Conservation (phyloP, 1,284 basidiomycete genomes). For the Ustilago trichophora region DNA sequence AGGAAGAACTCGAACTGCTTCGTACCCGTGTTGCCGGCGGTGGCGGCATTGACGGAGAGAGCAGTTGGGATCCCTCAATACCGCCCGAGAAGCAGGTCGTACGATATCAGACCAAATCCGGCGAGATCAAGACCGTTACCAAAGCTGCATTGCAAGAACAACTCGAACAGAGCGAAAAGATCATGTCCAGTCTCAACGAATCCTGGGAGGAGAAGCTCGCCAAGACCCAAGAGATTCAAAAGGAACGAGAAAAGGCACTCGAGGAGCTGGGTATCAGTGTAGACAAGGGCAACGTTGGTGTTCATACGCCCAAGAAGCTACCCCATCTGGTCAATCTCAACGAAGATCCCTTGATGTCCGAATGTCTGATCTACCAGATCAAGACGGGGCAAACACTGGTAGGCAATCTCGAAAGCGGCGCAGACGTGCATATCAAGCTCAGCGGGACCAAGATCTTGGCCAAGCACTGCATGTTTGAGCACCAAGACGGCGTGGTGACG, state of each 20-base stretch:
- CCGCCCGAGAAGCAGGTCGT: slow-evolving; percentile 96
- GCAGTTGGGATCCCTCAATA: slow-evolving; percentile 83
- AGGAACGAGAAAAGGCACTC: slow-evolving; percentile 92
- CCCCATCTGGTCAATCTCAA: slow-evolving; percentile 63
- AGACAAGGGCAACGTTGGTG: slow-evolving; percentile 90
- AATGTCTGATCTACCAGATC: slow-evolving; percentile 78
- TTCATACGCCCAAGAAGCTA: slow-evolving; percentile 94
- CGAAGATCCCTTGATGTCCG: slow-evolving; percentile 69
- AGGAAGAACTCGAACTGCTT: slow-evolving; percentile 85
- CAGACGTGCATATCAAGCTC: slow-evolving; percentile 76
- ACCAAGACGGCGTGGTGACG: slow-evolving; percentile 83
- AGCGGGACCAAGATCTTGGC: slow-evolving; percentile 90
- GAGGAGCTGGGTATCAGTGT: slow-evolving; percentile 97
- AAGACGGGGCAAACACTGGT: slow-evolving; percentile 84
- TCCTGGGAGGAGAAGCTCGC: slow-evolving; percentile 97
- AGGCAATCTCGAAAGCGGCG: slow-evolving; percentile 32
- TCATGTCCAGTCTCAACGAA: slow-evolving; percentile 94
- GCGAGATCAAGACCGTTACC: slow-evolving; percentile 91
- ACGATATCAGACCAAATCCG: slow-evolving; percentile 90
- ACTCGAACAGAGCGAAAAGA: slow-evolving; percentile 92
- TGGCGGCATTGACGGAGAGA: slow-evolving; percentile 70
- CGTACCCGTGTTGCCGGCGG: slow-evolving; percentile 54
- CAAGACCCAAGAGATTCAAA: slow-evolving; percentile 92
- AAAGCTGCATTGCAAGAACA: slow-evolving; percentile 97
- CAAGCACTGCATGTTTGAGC: slow-evolving; percentile 91